Percentiles rank a stretch among this genome's conserved stretches.
phyloP scores from a whole-genome alignment of 2,329 filamentous ascomycete genomes.

The Nothomitra cinnamomea region DNA sequence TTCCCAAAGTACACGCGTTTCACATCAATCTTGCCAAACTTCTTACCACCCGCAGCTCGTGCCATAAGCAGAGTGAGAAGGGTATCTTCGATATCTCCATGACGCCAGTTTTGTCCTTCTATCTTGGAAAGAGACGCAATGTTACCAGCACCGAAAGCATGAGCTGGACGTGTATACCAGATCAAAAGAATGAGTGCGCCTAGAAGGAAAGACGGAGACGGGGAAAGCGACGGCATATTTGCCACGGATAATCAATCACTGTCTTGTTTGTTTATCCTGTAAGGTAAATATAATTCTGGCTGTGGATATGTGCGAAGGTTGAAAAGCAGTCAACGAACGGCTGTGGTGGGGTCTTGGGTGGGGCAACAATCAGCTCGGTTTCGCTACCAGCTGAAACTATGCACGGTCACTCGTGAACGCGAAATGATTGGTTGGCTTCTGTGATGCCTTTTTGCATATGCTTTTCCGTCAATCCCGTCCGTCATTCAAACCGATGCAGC shows the following conservation, averaged over 20 bases:
- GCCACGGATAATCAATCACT: background rate
- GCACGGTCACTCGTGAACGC: background rate
- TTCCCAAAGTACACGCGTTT: conserved; percentile 92
- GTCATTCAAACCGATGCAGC: too few relatives aligned
- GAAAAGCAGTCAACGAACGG: background rate
- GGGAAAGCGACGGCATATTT: conserved; percentile 1
- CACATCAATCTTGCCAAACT: conserved; percentile 76
- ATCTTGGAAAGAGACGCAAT: conserved; percentile 7
- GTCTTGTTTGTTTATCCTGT: background rate
- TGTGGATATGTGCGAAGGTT: too few relatives aligned
- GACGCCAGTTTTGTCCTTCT: conserved; percentile 38
- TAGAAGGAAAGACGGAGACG: background rate
- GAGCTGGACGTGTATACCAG: conserved; percentile 2
- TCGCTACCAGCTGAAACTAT: background rate
- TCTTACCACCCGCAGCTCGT: conserved; percentile 50
- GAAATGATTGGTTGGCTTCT: too few relatives aligned
- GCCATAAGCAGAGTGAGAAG: conserved; percentile 57
- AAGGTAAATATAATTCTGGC: too few relatives aligned
- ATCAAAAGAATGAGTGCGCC: conserved; percentile 3
- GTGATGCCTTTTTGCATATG: too few relatives aligned
- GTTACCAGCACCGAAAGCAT: conserved; percentile 7
- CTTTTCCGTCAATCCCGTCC: too few relatives aligned
- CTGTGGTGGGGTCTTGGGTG: background rate
- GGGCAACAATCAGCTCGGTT: background rate
- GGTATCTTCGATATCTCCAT: conserved; percentile 86